Base-by-base conservation (phyloP, 306 rosid genomes). In the Begonia masoniana region DNA sequence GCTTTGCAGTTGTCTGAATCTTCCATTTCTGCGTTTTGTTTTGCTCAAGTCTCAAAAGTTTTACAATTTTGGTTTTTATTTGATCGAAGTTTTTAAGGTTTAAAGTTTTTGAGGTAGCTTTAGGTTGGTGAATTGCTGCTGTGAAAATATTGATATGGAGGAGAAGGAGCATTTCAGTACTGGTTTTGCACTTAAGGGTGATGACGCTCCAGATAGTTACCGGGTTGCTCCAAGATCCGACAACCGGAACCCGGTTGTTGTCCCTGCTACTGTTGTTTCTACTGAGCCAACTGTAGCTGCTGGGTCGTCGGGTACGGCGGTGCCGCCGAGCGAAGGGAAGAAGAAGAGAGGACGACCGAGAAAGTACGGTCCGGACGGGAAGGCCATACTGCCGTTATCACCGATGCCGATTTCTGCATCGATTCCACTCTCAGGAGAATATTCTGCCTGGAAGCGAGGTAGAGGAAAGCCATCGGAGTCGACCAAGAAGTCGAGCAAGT, bases 381-480 rank as follows among this genome's bases (percentile, higher is more conserved):
- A 52, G 15, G 61, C 52, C 13, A 47, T 74, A 14, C n/a, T 59
- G 58, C 76, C 39, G 39, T 7, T 85, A 67, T 91, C 97, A 3
- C 97, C 97, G 53, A 85, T 91, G 97, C 97, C 97, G 39, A 91
- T 91, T 58, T 91, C 97, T 10, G 53, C 94, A 0, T 85, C 96
- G 16, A 81, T 91, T 65, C 97, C 96, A 1, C 77, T 91, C 67
- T 74, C 88, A 10, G 97, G 91, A 41, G 96, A 85, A 26, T 85
- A 68, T 68, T 75, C 94, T 13, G 59, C 51, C 26, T 85, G 94
- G 95, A 85, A 89, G 72, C 68, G 77, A 23, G 94, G 94, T 45
- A 72, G 81, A 57, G 95, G 81, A 11, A 62, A 61, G 65, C 74
- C 92, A 0, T 9, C 58, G 26, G 96, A 76, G 56, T 67, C 88